These are phyloP conservation scores for Leptographium flavum DNA, from an alignment of 2,329 filamentous ascomycete genomes.

Conservation along the genomic window DNA sequence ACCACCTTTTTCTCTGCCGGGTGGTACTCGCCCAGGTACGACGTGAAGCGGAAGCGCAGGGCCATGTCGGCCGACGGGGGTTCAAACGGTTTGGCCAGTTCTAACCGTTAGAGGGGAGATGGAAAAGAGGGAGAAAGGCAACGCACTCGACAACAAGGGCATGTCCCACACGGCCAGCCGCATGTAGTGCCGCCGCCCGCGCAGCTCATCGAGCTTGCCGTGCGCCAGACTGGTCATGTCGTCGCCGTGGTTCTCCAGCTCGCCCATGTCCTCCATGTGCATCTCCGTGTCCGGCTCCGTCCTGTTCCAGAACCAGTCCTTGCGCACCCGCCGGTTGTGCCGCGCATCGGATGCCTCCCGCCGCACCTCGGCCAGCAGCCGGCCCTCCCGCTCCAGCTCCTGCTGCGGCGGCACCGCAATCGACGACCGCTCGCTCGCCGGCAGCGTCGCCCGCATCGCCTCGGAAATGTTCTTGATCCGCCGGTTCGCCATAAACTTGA, in stretches of 20 bases:
- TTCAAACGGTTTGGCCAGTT: conserved; percentile 69
- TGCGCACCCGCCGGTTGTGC: conserved; percentile 13
- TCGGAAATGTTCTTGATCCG: conserved; percentile 3
- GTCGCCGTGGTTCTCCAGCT: conserved; percentile 58
- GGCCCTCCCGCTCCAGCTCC: conserved; percentile 2
- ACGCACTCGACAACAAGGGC: conserved; percentile 73
- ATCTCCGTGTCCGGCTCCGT: conserved; percentile 33
- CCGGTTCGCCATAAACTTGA: background rate
- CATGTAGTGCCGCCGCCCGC: conserved; percentile 79
- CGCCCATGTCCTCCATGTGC: conserved; percentile 36
- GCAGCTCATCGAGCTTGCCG: conserved; percentile 72
- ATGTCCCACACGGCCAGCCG: conserved; percentile 89
- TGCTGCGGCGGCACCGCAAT: conserved; percentile 3
- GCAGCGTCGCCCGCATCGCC: conserved; percentile 1
- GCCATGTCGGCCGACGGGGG: conserved; percentile 53
- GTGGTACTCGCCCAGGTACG: conserved; percentile 87
- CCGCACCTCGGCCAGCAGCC: conserved; percentile 1
- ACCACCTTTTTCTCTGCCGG: conserved; percentile 90
- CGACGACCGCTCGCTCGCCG: background rate
- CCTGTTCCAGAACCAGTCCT: conserved; percentile 32
- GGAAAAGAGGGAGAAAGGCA: background rate
- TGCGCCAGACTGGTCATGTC: conserved; percentile 77
- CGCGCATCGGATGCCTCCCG: background rate
- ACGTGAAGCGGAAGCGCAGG: conserved; percentile 91
- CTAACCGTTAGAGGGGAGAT: conserved; percentile 28